Conservation (phyloP, 441 rosid species). For the Euphorbia schlechtendalii region DNA sequence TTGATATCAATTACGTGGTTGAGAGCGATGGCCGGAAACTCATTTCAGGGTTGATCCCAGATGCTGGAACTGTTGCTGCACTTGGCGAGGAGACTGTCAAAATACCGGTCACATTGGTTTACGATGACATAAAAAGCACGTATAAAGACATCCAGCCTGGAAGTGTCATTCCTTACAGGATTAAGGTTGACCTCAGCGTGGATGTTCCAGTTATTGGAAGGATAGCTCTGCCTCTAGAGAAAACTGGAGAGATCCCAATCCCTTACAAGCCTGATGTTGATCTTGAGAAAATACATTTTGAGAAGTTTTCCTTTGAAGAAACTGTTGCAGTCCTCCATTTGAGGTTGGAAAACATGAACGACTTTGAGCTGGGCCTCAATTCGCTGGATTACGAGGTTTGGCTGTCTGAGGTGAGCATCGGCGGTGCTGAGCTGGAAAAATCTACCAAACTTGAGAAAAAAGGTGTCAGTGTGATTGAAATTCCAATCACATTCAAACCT, state of each 20-base stretch:
- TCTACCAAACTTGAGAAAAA: conserved; percentile 62
- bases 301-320: conserved; percentile 79
- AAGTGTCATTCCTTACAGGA: conserved; percentile 69
- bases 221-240: conserved; percentile 77
- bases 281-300: conserved; percentile 64
- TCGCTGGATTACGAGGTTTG: conserved; percentile 79
- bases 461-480: conserved; percentile 46
- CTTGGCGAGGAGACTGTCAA: conserved; percentile 91
- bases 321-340: conserved; percentile 76
- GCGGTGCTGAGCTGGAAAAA: conserved; percentile 56
- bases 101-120: conserved; percentile 71
- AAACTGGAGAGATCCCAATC: conserved; percentile 83
- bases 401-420: conserved; percentile 67
- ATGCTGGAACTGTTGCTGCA: conserved; percentile 83
- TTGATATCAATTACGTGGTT: conserved; percentile 71
- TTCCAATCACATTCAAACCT: conserved; percentile 81
- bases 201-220: conserved; percentile 89
- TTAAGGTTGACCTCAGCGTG: conserved; percentile 77
- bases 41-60: conserved; percentile 82
- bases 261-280: conserved; percentile 92
- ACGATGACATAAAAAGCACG: conserved; percentile 71
- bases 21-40: conserved; percentile 90
- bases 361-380: conserved; percentile 80
- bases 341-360: conserved; percentile 79
- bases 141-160: conserved; percentile 78